Base-by-base conservation (phyloP, 805 yeast genomes). In the Starmerella sirachaensis region DNA sequence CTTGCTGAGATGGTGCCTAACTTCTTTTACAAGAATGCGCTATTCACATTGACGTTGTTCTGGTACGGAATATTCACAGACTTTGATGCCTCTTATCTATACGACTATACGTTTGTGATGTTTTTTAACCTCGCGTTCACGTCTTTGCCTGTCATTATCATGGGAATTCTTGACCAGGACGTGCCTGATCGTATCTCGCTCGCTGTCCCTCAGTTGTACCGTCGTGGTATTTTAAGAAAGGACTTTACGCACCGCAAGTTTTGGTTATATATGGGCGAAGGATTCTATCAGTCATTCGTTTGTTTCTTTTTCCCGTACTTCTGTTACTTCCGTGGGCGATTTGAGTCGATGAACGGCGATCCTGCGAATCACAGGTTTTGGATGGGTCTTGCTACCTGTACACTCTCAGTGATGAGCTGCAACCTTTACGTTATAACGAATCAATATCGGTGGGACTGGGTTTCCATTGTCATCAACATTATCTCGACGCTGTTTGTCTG, bases 71-170 rank as follows among this genome's bases (percentile, higher is more conserved):
- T 78, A 33, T 78, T 64, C 56, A 70, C 65, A 48, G 63, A 73
- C 53, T 81, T 76, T 50, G 93, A 80, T 53, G 85, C 85, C 17
- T 65, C 85, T 2, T 81, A 81, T 55, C 64, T 80, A 51, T 79
- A 72, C 50, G 91, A 80, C 58, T 81, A 72, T 60, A 80, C 91
- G 17, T 78, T 68, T 54, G 69, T 81, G 60, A 76, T 78, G 76
- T 73, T 81, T 52, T 80, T 75, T 65, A 81, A 81, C 56, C 67
- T 81, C 66, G 86, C 85, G 2, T 80, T 80, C 55, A 81, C 93
- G 1, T 80, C 93, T 9, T 60, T 80, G 46, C 88, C 93, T 1
- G 80, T 81, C 35, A 77, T 80, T 38, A 68, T 77, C 48, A 58
- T 80, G 59, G 93, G 80, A 9, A 68, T 77, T 18, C 60, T 80